phyloP scores from a whole-genome alignment of 2,329 filamentous ascomycete genomes.

The Coleophoma cylindrospora region DNA sequence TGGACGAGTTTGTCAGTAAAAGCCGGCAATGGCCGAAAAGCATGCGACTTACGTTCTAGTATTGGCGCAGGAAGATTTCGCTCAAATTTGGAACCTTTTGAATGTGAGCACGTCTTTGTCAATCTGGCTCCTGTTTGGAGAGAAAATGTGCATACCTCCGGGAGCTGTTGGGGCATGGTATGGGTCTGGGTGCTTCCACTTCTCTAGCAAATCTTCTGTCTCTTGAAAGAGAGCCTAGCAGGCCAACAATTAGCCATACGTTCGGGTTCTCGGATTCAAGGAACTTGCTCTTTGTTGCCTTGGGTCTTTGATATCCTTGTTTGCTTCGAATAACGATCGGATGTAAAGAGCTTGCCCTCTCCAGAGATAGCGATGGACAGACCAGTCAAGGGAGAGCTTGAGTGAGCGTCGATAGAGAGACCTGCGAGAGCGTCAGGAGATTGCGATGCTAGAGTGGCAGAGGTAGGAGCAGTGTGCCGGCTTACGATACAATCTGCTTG shows the following conservation, averaged over 20 bases:
- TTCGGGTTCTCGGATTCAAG: not conserved
- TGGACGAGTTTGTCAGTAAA: conserved; percentile 4
- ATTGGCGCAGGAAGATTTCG: conserved; percentile 80
- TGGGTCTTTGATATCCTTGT: conserved; percentile 77
- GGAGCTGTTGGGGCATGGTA: conserved; percentile 87
- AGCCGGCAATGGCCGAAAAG: not conserved
- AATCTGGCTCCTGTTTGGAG: not conserved
- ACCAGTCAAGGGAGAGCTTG: conserved; percentile 93
- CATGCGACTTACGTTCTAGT: conserved; percentile 65
- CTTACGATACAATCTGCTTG: conserved; percentile 27
- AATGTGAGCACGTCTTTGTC: conserved; percentile 6
- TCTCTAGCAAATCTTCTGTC: conserved; percentile 81
- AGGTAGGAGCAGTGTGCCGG: not conserved
- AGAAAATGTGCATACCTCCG: conserved; percentile 59
- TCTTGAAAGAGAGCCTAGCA: conserved; percentile 74
- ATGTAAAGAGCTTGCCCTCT: conserved; percentile 95
- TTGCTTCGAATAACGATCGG: conserved; percentile 89
- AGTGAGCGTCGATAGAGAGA: conserved; percentile 87
- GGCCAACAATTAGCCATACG: conserved; percentile 7
- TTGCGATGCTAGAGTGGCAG: not conserved
- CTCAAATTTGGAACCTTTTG: conserved; percentile 87
- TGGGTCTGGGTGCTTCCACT: conserved; percentile 97
- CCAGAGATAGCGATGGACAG: conserved; percentile 89
- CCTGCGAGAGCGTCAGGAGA: conserved; percentile 30
- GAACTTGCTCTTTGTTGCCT: conserved; percentile 66